These are phyloP conservation scores for Hemisphaericaspora lyxosophila DNA, from an alignment of 1,139 yeast species.

Conservation along the genomic window DNA sequence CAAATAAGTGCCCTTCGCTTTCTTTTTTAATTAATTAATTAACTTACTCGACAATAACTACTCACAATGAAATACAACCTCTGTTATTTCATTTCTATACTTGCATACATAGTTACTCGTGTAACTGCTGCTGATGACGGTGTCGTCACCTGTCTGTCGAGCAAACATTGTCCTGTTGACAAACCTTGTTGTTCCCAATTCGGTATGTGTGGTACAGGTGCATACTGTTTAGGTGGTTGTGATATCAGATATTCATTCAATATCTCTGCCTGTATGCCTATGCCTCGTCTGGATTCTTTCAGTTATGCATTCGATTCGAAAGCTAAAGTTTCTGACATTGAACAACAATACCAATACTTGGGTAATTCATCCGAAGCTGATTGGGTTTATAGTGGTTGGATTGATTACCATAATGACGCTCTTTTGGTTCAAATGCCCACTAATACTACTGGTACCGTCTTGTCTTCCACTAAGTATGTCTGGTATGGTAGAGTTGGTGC, in stretches of 20 bases:
- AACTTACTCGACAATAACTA: neutral
- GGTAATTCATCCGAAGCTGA: conserved; percentile 69
- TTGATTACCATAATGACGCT: conserved; percentile 55
- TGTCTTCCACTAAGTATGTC: conserved; percentile 74
- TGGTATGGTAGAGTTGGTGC: conserved; percentile 87
- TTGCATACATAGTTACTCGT: conserved; percentile 12
- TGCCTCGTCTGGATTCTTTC: conserved; percentile 41
- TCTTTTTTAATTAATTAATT: neutral
- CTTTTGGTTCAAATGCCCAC: conserved; percentile 76
- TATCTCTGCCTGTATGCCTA: conserved; percentile 66
- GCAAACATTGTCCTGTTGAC: conserved; percentile 62
- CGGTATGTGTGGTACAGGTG: conserved; percentile 84
- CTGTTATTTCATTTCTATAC: conserved; percentile 5
- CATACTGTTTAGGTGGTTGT: conserved; percentile 80
- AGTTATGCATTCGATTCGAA: conserved; percentile 40
- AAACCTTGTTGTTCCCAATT: conserved; percentile 82
- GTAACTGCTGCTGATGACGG: conserved; percentile 17
- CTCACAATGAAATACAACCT: neutral
- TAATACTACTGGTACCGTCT: conserved; percentile 73
- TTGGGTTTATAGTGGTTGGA: conserved; percentile 75
- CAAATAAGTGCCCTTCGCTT: neutral
- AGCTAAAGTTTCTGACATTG: conserved; percentile 19
- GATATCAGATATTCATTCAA: conserved; percentile 66
- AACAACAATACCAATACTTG: conserved; percentile 48
- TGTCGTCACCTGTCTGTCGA: conserved; percentile 44